Base-by-base conservation (phyloP, 805 yeast species). In the Lipomyces kockii region DNA sequence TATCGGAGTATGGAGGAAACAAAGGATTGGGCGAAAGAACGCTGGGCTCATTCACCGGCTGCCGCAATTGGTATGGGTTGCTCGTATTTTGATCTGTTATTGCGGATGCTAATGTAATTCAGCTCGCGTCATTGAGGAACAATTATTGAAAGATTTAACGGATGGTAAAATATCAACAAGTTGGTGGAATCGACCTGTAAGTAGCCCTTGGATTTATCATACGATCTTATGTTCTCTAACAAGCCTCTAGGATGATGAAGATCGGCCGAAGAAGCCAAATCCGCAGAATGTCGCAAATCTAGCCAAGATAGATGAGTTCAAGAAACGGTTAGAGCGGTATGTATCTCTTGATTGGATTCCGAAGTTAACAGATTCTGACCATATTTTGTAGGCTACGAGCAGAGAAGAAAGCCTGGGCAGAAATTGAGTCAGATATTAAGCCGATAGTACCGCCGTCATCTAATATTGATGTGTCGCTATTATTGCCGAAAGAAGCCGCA, bases 51-150 rank as follows among this genome's bases (percentile, higher is more conserved):
- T 20, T 32, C 57, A 17, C 64, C 62, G 58, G 67, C 70, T 0
- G 53, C 63, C 9, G 62, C 67, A 14, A 59, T 67, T 25, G 55
- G 55, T 52, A 25, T 9, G n/a, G 14, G 8, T 4, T 6, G 20
- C 60, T 43, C 27, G 27, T 39, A 0, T 20, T 39, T 17, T 54
- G 59, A 25, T 39, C 88, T 43, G 49, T n/a, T 17, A 6, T 17
- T 29, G 11, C n/a, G 5, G 9, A 14, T 52, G 22, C 55, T 52
- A 25, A 52, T 20, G 34, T 52, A 25, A 52, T 22, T 20, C 8
- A 51, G 89, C 92, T 25, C 83, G 85, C 66, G 86, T 86, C 2
- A 87, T 90, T 54, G 84, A 86, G 74, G 88, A 87, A 63, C 91
- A 88, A 73, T 73, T 89, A 3, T 77, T 89, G 7, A 77, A 83